Evolutionary conservation across 495 filamentous ascomycete species (phyloP), one percentile per base, ranked within the genome.

Genomic region (Annulohypoxylon maeteangense): DNA sequence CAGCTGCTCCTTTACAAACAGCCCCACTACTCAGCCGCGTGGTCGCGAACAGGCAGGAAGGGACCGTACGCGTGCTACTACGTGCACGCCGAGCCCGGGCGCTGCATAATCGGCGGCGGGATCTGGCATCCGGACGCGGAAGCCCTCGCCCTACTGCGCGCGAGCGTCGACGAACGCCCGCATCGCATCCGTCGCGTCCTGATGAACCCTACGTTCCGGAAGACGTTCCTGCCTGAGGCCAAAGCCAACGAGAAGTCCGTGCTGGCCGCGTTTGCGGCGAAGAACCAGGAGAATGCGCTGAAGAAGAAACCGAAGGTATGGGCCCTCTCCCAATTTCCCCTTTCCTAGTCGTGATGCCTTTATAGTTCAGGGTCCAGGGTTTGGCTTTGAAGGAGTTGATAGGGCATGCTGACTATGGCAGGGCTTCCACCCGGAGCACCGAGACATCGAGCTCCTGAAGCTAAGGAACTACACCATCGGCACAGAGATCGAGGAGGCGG

Each of bases 21-120:
- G 88, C 87, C 91, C 34, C 89, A 93, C 80, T 95, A 92, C 80
- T 91, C 90, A 4, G 93, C 91, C 32, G 92, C 91, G 48, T 97
- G 91, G 88, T 94, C 91, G 50, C 88, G 92, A 12, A 96, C 93
- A 1, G 93, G 93, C 20, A 85, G 91, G 51, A 95, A 96, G 75
- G 92, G 93, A 7, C 90, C 92, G 34, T 95, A 95, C 76, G 92
- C 92, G 12, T 90, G 87, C 62, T 96, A 97, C 76, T 95, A 95
- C 80, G 65, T 84, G 3, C 82, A 84, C 70, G 42, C 77, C 27
- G 83, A 85, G 44, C 83, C 83, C 2, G 76, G 74, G 6, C 51
- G 60, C n/a, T 78, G 73, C 62, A 79, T 85, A 72, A 63, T 88
- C 82, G 93, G 91, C 50, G 92, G 91, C 27, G 93, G 93, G 0